A percentile compares a stretch with the other conserved stretches of the same genome.
Evolutionary conservation across 306 rosid species (phyloP).

Genomic region (Styphnolobium japonicum): DNA sequence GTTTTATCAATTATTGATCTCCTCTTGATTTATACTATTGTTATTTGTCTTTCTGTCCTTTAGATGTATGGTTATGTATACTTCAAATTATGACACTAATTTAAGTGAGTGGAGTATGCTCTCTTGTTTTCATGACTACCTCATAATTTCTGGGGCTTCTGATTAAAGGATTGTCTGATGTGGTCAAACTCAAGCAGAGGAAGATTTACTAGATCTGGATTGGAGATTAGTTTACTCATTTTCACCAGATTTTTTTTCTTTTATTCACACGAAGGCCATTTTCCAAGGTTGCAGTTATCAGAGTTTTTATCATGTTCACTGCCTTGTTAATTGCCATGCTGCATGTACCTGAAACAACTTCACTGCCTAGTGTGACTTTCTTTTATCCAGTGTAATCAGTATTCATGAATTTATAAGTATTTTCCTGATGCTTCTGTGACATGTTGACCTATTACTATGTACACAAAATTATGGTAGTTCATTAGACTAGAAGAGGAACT

Average conservation of each 20-base stretch:
- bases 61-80: background rate
- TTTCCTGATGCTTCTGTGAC: background rate
- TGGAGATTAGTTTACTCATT: background rate
- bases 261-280: too few relatives aligned
- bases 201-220: background rate
- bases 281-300: background rate
- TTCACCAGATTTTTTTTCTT: background rate
- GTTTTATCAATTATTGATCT: background rate
- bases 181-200: background rate
- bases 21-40: background rate
- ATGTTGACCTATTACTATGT: background rate
- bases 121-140: background rate
- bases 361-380: background rate
- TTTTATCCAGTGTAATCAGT: background rate
- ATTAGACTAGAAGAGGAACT: too few relatives aligned
- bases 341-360: background rate
- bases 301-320: background rate
- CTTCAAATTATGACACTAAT: background rate
- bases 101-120: background rate
- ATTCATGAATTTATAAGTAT: background rate
- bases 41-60: background rate
- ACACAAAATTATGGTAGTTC: background rate
- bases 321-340: background rate
- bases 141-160: background rate
- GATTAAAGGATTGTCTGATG: background rate